Evolutionary conservation across 2,329 filamentous ascomycete genomes (phyloP), one percentile per base, ranked within the genome.

Genomic region (Penicillium thymicola): DNA sequence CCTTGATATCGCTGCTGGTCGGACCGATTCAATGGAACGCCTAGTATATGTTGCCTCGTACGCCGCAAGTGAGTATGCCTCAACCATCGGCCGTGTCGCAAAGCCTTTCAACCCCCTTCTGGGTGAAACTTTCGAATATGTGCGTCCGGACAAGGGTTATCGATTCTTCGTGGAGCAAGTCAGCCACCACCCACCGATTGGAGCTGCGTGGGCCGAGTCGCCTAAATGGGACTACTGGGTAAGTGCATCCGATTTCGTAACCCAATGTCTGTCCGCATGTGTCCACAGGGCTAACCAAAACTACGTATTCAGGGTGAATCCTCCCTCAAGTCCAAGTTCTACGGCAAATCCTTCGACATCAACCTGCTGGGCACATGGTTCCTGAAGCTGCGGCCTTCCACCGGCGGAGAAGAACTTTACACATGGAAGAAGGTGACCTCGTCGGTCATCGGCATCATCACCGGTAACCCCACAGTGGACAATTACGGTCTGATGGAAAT

Each of bases 361-460:
- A 95, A 97, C 69, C 92, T 91, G 4, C 83, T 97, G 10, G 94
- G 94, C 34, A 99, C 94, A 8, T 99, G 94, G 94, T 99, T 97
- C 78, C 78, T 97, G 58, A 90, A 84, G 68, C 80, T 99, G 28
- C 87, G 91, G 1, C 91, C 92, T 0, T 83, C 82, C 0, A 80
- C 85, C 3, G 90, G 89, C 4, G 88, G 86, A 10, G 87, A 89
- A 66, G 94, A 99, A 65, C 79, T 97, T 2, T 99, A 96, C 75
- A 97, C 93, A 0, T 99, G 94, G 94, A 97, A 97, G 77, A 99
- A 99, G 78, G 92, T 97, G 18, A 97, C 92, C 0, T 94, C 92
- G 1, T 95, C 92, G 2, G 94, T 99, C n/a, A 87, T 97, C 58
- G 94, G 94, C 57, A 99, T 99, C 74, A 97, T 99, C 67, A 97